Base-by-base conservation (phyloP, 306 rosid genomes). In the Clitoria ternatea region DNA sequence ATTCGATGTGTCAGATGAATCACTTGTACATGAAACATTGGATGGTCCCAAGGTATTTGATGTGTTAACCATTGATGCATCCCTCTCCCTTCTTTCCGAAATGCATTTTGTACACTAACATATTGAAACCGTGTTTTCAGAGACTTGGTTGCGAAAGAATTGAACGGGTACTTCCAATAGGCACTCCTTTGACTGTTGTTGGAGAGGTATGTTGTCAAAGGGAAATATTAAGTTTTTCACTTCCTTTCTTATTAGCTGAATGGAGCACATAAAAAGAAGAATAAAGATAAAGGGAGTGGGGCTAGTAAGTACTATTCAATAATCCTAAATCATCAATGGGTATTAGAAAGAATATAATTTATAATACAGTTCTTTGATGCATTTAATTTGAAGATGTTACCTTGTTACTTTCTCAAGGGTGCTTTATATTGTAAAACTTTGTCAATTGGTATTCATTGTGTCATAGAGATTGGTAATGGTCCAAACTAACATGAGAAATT, bases 11-110 rank as follows among this genome's bases (percentile, higher is more conserved):
- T 92, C 98, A 14, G 96, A 91, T 14, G 80, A 92, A 19, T 86
- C 96, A 74, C 92, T 89, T 61, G 96, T 84, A 49, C 96, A 95
- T 29, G 96, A 96, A 77, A 92, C 98, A 33, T 83, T 89, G 65
- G 96, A 92, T 81, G 98, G 98, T 77, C 90, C 89, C 62, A 92
- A 89, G 96, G 98, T 92, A 47, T n/a, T n/a, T 86, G 96, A 85
- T 17, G n/a, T 76, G 68, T 22, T 78, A 62, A 48, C 63, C 17
- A n/a, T 47, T 49, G 64, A 22, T 63, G 24, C 52, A 7, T 67
- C 52, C 30, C 39, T 30, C 42, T 18, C 48, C 61, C 7, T n/a
- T 10, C 52, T 61, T 48, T 1, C n/a, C 23, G 42, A 39, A 49
- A 37, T 13, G 39, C 7, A 44, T 60, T 35, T 19, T 56, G 44